These are phyloP conservation scores for Sergeia podlipaevii DNA, from an alignment of 208 protist species.

Conservation along the genomic window DNA sequence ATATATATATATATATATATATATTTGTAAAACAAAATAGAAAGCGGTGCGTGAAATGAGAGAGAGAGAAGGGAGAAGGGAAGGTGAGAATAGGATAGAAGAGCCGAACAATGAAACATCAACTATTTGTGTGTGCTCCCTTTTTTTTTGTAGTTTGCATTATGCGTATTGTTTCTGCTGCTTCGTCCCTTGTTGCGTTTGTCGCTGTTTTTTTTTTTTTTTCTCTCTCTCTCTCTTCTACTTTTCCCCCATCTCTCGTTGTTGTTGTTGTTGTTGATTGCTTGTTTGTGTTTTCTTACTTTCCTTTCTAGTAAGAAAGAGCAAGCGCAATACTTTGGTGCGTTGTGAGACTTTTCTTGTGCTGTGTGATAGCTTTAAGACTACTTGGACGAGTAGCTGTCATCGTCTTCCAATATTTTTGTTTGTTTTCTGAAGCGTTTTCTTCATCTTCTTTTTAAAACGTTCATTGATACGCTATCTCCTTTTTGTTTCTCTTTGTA, in stretches of 20 bases:
- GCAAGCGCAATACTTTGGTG: neutral
- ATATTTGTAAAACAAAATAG: constrained; percentile 10
- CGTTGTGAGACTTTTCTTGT: constrained; percentile 1
- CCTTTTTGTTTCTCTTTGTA: neutral
- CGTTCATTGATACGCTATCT: neutral
- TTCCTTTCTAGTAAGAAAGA: neutral
- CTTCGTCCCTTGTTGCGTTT: neutral
- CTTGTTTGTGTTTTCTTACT: constrained; percentile 4
- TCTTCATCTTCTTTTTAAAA: neutral
- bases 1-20: constrained; percentile 10
- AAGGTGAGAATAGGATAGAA: no score
- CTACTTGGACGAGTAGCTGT: no score
- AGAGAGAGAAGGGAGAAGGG: no score
- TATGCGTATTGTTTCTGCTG: constrained; percentile 2
- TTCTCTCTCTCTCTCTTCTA: neutral
- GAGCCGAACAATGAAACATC: constrained; percentile 1
- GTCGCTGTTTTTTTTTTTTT: constrained; percentile 7
- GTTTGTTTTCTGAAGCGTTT: neutral
- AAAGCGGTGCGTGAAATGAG: no score
- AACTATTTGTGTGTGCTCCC: neutral
- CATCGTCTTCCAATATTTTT: constrained; percentile 6
- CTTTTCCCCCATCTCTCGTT: constrained; percentile 3
- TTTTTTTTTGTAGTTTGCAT: constrained; percentile 4
- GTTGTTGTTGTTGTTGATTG: neutral
- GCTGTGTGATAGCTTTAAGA: neutral